phyloP scores from a whole-genome alignment of 1,139 yeast species.

The Suhomyces coccinellae region DNA sequence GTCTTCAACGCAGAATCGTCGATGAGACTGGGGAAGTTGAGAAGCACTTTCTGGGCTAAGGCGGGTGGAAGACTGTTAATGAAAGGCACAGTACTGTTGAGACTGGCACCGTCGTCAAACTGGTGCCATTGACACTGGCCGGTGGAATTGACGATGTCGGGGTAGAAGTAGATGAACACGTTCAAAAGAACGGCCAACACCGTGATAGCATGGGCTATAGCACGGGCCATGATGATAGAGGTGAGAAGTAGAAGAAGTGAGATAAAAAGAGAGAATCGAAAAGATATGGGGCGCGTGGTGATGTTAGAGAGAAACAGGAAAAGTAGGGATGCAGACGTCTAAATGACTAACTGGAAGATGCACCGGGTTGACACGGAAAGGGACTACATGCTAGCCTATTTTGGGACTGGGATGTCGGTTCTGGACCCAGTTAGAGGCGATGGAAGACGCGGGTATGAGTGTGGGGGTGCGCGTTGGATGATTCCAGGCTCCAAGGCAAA shows the following conservation, averaged over 20 bases:
- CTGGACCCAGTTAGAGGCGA: no score
- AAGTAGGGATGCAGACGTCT: no score
- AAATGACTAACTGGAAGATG: no score
- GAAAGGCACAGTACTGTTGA: conserved; percentile 14
- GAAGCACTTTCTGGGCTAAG: conserved; percentile 18
- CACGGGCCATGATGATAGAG: conserved; percentile 6
- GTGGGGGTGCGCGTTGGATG: no score
- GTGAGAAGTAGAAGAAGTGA: not conserved
- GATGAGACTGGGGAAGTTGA: conserved; percentile 34
- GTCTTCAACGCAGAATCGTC: conserved; percentile 10
- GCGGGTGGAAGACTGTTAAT: conserved; percentile 24
- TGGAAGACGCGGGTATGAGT: no score
- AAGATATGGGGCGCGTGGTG: no score
- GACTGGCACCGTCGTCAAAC: conserved; percentile 19
- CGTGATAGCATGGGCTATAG: conserved; percentile 21
- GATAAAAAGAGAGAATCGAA: not conserved
- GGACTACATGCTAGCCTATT: not conserved
- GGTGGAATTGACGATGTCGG: conserved; percentile 53
- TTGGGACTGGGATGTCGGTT: no score
- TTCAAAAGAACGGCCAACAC: conserved; percentile 49
- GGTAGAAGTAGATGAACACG: conserved; percentile 69
- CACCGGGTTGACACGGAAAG: not conserved
- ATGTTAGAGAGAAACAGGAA: no score
- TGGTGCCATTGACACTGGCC: conserved; percentile 61
- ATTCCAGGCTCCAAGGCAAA: no score